These are phyloP conservation scores for Boletus rufocinnamomeus DNA, from an alignment of 768 basidiomycete genomes.

Conservation along the genomic window DNA sequence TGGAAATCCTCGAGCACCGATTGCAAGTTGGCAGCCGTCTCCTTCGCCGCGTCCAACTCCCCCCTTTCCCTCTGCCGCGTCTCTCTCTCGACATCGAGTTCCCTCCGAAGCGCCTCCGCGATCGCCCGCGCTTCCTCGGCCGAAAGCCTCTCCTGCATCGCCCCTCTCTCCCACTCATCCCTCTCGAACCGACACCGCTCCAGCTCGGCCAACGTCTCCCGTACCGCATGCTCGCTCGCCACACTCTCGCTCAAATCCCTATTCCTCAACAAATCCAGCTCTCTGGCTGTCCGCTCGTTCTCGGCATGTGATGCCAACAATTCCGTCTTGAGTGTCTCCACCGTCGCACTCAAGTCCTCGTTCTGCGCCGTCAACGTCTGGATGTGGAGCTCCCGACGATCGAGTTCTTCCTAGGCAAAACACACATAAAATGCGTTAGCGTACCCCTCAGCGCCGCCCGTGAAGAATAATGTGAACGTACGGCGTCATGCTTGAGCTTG, in stretches of 20 bases:
- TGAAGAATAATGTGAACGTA: conserved; percentile 42
- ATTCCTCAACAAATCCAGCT: conserved; percentile 68
- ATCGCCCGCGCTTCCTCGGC: conserved; percentile 70
- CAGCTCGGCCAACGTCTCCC: conserved; percentile 82
- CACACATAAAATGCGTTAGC: not conserved
- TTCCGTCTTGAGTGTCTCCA: conserved; percentile 82
- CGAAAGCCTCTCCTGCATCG: conserved; percentile 64
- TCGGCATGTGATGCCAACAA: conserved; percentile 77
- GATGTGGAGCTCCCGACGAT: conserved; percentile 84
- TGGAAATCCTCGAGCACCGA: conserved; percentile 96
- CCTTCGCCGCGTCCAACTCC: conserved; percentile 66
- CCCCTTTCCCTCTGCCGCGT: conserved; percentile 53
- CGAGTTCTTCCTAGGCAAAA: conserved; percentile 87
- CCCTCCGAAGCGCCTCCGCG: conserved; percentile 56
- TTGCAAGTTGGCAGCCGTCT: conserved; percentile 82
- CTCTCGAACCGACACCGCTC: conserved; percentile 85
- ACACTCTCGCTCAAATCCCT: conserved; percentile 67
- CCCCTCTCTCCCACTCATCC: conserved; percentile 66
- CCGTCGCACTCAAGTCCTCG: conserved; percentile 66
- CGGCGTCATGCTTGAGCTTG: conserved; percentile 95
- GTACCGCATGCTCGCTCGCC: conserved; percentile 74
- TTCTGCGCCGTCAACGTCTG: conserved; percentile 78
- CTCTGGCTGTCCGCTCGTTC: conserved; percentile 63
- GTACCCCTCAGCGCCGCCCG: not conserved
- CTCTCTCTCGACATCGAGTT: conserved; percentile 66